Percentiles rank a stretch among this genome's conserved stretches.
Conservation (phyloP, 1,284 basidiomycete species). For the Pascua sp. region DNA sequence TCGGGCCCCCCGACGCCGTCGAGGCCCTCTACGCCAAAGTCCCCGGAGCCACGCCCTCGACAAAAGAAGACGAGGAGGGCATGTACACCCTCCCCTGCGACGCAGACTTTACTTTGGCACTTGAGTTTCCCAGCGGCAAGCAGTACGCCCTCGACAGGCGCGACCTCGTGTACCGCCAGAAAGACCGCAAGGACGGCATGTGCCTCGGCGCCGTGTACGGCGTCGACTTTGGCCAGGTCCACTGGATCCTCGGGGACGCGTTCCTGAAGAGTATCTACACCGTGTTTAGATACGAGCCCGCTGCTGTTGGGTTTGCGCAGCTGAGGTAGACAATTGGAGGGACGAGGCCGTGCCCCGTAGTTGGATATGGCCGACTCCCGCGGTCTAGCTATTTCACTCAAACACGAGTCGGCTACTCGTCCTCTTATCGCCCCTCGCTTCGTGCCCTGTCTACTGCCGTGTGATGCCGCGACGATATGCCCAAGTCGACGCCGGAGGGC, state of each 20-base stretch:
- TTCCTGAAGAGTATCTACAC: conserved; percentile 81
- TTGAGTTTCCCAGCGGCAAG: conserved; percentile 5
- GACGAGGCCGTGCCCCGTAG: too few relatives aligned
- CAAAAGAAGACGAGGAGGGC: not conserved
- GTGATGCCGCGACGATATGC: too few relatives aligned
- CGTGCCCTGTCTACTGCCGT: too few relatives aligned
- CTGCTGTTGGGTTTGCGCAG: conserved; percentile 75
- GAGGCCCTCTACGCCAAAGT: conserved; percentile 21
- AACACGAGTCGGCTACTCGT: too few relatives aligned
- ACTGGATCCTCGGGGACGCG: conserved; percentile 39
- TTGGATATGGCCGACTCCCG: too few relatives aligned
- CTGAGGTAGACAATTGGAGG: conserved; percentile 7
- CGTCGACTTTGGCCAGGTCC: conserved; percentile 26
- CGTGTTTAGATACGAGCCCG: conserved; percentile 69
- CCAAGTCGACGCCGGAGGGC: too few relatives aligned
- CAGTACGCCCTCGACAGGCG: conserved; percentile 1
- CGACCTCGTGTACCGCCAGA: conserved; percentile 2
- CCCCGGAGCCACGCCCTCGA: conserved; percentile 6
- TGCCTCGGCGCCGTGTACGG: not conserved
- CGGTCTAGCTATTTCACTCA: too few relatives aligned
- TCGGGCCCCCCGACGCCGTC: conserved; percentile 16
- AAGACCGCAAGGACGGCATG: not conserved
- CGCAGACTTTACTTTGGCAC: not conserved
- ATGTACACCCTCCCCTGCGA: conserved; percentile 8
- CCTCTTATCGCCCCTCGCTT: too few relatives aligned